Evolutionary conservation across 1,284 basidiomycete species (phyloP), one percentile per base, ranked within the genome.

Genomic region (Ceratobasidium sp.): DNA sequence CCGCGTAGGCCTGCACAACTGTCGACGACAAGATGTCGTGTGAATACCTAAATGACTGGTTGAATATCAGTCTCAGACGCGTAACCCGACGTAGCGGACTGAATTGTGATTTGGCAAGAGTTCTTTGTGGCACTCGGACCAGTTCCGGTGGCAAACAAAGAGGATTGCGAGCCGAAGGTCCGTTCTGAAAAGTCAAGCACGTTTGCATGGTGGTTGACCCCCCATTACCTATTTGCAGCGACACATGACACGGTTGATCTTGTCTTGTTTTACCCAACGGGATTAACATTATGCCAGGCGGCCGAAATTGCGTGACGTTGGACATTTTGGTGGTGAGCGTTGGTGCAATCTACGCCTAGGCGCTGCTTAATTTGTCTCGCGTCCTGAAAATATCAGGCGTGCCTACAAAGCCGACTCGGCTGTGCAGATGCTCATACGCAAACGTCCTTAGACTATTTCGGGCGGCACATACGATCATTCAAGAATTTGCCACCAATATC

Each of bases 401-500:
- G 29, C 37, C 56, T 59, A 31, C 29, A 24, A 24, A 9, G 24
- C 22, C 51, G 51, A 27, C n/a, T 53, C 24, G 51, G 51, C 24
- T 5, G 51, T 27, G 4, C 51, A 53, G 29, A 27, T 53, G 29
- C 24, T 53, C 51, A 27, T 53, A 53, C 31, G 2, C 19, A 34
- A 37, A 13, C 56, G n/a, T 11, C 56, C 56, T 19, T 39, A n/a
- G 56, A 37, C 37, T 37, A 8, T 59, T 37, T 27, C n/a, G 9
- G 29, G 11, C 53, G 29, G 53, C 37, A n/a, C 19, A 59, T 59
- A 37, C 13, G 31, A 37, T 59, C 56, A 59, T 59, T 56, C 49
- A 29, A 56, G 49, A 53, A 68, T 68, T 68, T 29, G 51, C 65
- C 29, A 56, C 31, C 49, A 49, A 68, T 68, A 27, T 68, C 49